phyloP scores from a whole-genome alignment of 306 rosid genomes.

The Quercus aquifolioides region DNA sequence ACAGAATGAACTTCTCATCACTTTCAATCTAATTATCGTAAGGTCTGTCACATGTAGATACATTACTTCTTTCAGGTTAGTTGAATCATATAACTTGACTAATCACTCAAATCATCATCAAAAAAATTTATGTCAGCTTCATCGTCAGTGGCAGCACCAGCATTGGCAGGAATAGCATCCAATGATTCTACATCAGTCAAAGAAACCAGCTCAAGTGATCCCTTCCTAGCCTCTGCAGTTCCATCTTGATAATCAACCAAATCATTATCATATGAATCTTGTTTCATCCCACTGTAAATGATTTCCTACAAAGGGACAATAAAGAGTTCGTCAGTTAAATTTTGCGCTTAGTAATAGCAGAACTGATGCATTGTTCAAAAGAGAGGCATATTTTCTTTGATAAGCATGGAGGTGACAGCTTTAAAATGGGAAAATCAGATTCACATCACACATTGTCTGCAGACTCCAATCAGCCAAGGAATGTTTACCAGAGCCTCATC shows the following conservation, averaged over 20 bases:
- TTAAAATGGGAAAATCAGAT: not conserved
- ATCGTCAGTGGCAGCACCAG: conserved; percentile 54
- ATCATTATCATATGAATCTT: conserved; percentile 61
- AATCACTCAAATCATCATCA: conserved; percentile 67
- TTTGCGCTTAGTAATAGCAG: conserved; percentile 9
- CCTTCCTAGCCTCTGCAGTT: conserved; percentile 44
- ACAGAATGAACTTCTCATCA: not conserved
- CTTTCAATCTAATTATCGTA: not conserved
- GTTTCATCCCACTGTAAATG: conserved; percentile 51
- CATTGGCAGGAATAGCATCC: conserved; percentile 41
- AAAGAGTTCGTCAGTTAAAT: not conserved
- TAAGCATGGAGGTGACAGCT: conserved; percentile 1
- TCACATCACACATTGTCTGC: not conserved
- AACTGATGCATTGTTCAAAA: conserved; percentile 5
- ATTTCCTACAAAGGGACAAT: conserved; percentile 45
- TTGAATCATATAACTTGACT: conserved; percentile 20
- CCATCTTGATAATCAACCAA: conserved; percentile 65
- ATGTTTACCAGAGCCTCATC: not conserved
- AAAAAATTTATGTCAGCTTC: conserved; percentile 76
- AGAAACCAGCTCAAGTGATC: conserved; percentile 45
- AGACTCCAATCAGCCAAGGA: not conserved
- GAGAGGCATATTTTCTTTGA: not conserved
- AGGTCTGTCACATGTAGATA: not conserved
- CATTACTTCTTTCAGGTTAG: conserved; percentile 12
- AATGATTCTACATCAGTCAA: conserved; percentile 46